Conservation (phyloP, 176 grass and related monocot genomes). For the Eleusine coracana region DNA sequence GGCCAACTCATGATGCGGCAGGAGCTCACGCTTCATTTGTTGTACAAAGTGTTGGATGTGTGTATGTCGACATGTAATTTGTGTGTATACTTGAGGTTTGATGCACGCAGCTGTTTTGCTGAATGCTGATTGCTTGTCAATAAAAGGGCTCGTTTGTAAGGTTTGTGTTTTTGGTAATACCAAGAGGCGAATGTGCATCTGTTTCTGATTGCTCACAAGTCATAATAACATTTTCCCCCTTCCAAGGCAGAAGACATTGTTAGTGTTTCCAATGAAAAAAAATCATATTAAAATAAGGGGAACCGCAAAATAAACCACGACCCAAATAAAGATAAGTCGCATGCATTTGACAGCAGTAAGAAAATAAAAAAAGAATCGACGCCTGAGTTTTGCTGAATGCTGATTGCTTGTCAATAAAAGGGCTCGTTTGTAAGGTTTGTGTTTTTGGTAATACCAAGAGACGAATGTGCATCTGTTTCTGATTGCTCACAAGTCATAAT, state of each 20-base stretch:
- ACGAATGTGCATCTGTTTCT: not conserved
- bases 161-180: not conserved
- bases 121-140: constrained; percentile 8
- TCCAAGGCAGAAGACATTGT: not conserved
- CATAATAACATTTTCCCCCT: not conserved
- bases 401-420: constrained; percentile 27
- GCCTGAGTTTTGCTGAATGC: constrained; percentile 56
- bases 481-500: not conserved
- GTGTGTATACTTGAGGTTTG: constrained; percentile 31
- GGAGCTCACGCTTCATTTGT: constrained; percentile 1
- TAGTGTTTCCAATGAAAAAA: no score
- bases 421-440: not conserved
- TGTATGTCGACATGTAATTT: not conserved
- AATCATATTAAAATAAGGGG: no score
- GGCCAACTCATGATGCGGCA: not conserved
- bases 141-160: not conserved
- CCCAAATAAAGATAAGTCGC: no score
- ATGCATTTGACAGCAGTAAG: not conserved
- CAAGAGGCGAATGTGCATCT: not conserved
- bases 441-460: not conserved
- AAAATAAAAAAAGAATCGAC: constrained; percentile 11
- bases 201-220: not conserved
- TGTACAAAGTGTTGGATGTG: constrained; percentile 29
- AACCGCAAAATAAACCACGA: no score
- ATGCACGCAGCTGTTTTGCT: not conserved